These are phyloP conservation scores for Meyerozyma guilliermondii DNA, from an alignment of 1,139 yeast species.

Conservation along the genomic window DNA sequence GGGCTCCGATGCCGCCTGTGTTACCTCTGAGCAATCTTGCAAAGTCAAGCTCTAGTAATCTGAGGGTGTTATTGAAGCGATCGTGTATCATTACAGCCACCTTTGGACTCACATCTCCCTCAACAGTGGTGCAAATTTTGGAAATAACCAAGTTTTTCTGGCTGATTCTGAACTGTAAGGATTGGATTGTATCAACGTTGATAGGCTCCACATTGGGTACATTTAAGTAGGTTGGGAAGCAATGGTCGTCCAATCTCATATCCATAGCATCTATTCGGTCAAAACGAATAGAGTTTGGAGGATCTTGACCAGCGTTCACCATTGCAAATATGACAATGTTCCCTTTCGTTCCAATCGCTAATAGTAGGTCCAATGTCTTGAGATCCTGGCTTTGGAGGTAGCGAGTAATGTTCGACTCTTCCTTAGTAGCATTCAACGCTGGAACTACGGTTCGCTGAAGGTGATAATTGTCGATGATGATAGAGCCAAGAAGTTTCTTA, in stretches of 20 bases:
- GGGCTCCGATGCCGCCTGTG: constrained; percentile 2
- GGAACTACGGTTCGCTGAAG: constrained; percentile 26
- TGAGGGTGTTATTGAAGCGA: constrained; percentile 31
- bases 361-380: constrained; percentile 44
- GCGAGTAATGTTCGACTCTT: constrained; percentile 5
- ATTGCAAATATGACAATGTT: constrained; percentile 44
- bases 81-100: constrained; percentile 34
- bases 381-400: constrained; percentile 8
- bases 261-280: constrained; percentile 7
- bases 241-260: constrained; percentile 2
- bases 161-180: constrained; percentile 13
- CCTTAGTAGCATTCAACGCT: constrained; percentile 4
- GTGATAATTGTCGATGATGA: constrained; percentile 55
- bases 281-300: constrained; percentile 35
- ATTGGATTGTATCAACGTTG: constrained; percentile 3
- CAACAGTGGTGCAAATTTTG: constrained; percentile 14
- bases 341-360: constrained; percentile 45
- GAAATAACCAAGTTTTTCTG: constrained; percentile 24
- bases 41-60: constrained; percentile 22
- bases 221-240: background rate
- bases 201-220: background rate
- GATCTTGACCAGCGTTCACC: constrained; percentile 45
- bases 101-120: constrained; percentile 7
- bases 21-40: constrained; percentile 1
- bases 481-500: constrained; percentile 29